phyloP scores from a whole-genome alignment of 2,329 filamentous ascomycete species.

The Fusarium piperis region DNA sequence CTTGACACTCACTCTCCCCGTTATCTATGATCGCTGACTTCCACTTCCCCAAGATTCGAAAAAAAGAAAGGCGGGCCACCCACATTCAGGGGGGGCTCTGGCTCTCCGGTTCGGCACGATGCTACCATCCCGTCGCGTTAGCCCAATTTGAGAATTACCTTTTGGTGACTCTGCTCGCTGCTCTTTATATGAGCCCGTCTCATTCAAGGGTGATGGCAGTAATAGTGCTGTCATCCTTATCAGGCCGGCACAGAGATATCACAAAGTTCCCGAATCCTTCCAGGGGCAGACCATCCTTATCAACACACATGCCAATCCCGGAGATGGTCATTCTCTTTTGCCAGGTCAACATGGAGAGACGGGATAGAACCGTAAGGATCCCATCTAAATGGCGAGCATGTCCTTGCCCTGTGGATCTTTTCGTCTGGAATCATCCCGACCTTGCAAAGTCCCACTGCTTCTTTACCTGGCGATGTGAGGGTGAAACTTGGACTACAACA shows the following conservation, averaged over 20 bases:
- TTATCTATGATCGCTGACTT: conserved; percentile 14
- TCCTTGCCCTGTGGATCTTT: neutral
- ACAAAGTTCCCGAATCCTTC: neutral
- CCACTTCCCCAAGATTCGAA: neutral
- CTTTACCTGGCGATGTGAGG: neutral
- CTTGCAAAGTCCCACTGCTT: neutral
- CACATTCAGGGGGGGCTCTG: neutral
- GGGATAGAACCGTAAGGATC: neutral
- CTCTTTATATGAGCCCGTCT: neutral
- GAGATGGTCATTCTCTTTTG: conserved; percentile 2
- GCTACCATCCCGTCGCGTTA: conserved; percentile 20
- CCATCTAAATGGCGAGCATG: neutral
- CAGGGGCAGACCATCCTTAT: conserved; percentile 40
- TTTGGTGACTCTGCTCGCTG: neutral
- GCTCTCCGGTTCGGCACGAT: conserved; percentile 6
- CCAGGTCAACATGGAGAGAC: neutral
- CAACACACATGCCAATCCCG: conserved; percentile 21
- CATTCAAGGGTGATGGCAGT: neutral
- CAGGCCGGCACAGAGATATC: conserved; percentile 9
- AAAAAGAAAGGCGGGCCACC: conserved; percentile 22
- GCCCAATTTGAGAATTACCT: conserved; percentile 14
- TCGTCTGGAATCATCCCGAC: neutral
- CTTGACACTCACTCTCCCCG: neutral
- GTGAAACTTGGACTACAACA: neutral
- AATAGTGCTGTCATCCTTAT: conserved; percentile 18